Evolutionary conservation across 768 basidiomycete species (phyloP), one percentile per base, ranked within the genome.

Genomic region (Amanita brunnescens): DNA sequence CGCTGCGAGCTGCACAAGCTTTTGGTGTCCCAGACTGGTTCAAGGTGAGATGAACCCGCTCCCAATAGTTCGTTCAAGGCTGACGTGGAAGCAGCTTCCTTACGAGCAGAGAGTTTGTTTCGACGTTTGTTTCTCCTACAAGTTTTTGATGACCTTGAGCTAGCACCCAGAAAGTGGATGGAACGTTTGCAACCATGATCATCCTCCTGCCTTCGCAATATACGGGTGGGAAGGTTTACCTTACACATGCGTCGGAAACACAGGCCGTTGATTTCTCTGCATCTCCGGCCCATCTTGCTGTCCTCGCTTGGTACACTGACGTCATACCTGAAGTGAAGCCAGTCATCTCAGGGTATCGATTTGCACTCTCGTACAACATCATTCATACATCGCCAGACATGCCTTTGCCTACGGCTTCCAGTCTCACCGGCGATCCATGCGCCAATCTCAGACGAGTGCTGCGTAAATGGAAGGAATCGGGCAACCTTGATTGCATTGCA

Each of bases 261-360:
- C 41, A 58, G 35, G 51, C 62, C 9, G 59, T 71, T 56, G 66
- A 70, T 54, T 56, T 61, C 33, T 58, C 52, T 5, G 26, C 12
- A 34, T 64, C 65, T 35, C 30, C 52, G 3, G 40, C 55, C 2
- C 23, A 56, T 9, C 67, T 67, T 0, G 59, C 66, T 13, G 62
- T 69, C n/a, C 56, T 72, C 14, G 62, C 69, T 7, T 75, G 73
- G 70, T 72, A 73, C 52, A 69, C 67, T 13, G 70, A 69, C 53
- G 70, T 72, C 14, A 47, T 54, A 12, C 71, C 69, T 55, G 68
- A 69, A 49, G 60, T 72, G 52, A 70, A 69, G 51, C 68, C 67
- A 7, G 60, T 73, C 44, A 67, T 64, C 2, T 58, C 62, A 12
- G 73, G 73, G 3, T 70, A 68, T 47, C 65, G 67, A 2, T 64